These are phyloP conservation scores for Cyclotella cryptica DNA, from an alignment of 108 stramenopile genomes.

Conservation along the genomic window DNA sequence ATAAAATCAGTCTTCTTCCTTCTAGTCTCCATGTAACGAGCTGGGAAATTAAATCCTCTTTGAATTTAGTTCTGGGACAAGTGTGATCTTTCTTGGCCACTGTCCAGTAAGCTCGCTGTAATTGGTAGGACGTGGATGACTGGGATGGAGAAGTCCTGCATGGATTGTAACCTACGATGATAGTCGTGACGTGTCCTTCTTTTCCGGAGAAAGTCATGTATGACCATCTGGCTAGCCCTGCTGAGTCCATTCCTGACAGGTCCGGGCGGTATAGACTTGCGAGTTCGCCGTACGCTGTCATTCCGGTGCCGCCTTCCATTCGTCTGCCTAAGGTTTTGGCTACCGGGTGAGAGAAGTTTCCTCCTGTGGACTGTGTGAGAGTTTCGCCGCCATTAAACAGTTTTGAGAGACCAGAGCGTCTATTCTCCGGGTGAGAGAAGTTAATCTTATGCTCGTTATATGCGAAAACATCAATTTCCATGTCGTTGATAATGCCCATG, in stretches of 20 bases:
- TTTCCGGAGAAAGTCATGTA: neutral
- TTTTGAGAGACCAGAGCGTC: no score
- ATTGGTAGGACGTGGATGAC: slow-evolving; percentile 5
- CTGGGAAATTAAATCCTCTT: no score
- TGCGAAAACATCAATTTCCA: no score
- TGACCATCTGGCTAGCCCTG: slow-evolving; percentile 9
- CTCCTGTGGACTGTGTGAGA: neutral
- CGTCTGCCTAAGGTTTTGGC: neutral
- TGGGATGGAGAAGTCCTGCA: neutral
- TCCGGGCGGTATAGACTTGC: neutral
- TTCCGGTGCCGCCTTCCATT: no score
- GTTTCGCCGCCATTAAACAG: slow-evolving; percentile 25
- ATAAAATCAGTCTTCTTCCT: slow-evolving; percentile 14
- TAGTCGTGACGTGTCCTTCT: slow-evolving; percentile 2
- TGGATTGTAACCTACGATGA: slow-evolving; percentile 19
- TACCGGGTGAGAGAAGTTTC: no score
- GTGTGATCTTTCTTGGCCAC: neutral
- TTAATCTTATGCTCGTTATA: no score
- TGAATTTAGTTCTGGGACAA: slow-evolving; percentile 15
- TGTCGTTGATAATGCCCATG: slow-evolving; percentile 9
- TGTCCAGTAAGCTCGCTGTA: slow-evolving; percentile 16
- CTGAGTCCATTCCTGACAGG: neutral
- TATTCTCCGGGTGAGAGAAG: slow-evolving; percentile 14
- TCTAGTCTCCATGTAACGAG: slow-evolving; percentile 6
- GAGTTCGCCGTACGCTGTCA: no score